phyloP scores from a whole-genome alignment of 306 rosid species.

The Acacia confusa region DNA sequence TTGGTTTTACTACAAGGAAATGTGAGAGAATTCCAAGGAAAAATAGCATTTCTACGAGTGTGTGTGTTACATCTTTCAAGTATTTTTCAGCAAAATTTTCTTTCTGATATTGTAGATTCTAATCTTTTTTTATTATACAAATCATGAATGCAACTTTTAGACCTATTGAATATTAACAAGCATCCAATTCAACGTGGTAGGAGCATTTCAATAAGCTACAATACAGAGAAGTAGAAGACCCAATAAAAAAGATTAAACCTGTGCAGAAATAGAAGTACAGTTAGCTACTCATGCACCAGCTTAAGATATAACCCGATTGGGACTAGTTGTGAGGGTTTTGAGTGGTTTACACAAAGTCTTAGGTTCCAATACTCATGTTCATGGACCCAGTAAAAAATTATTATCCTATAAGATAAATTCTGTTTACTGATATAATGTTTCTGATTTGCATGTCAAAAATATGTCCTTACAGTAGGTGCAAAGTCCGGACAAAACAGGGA shows the following conservation, averaged over 20 bases:
- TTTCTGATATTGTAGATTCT: background rate
- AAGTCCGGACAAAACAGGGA: background rate
- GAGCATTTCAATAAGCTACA: background rate
- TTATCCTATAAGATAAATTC: background rate
- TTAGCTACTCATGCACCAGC: background rate
- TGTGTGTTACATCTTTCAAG: background rate
- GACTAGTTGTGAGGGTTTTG: background rate
- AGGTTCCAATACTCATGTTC: background rate
- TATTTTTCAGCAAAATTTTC: background rate
- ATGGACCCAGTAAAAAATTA: background rate
- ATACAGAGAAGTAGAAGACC: background rate
- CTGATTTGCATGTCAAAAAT: background rate
- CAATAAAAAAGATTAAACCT: background rate
- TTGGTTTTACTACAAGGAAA: background rate
- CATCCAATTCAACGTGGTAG: background rate
- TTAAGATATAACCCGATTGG: background rate
- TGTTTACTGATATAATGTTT: background rate
- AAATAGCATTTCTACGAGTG: background rate
- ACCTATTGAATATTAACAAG: background rate
- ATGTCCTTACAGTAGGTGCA: background rate
- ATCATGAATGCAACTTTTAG: background rate
- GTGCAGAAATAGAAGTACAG: background rate
- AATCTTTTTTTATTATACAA: background rate
- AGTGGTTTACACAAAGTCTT: background rate
- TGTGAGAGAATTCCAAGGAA: background rate